phyloP scores from a whole-genome alignment of 805 yeast species.

The Pichia rugopelliculosa region DNA sequence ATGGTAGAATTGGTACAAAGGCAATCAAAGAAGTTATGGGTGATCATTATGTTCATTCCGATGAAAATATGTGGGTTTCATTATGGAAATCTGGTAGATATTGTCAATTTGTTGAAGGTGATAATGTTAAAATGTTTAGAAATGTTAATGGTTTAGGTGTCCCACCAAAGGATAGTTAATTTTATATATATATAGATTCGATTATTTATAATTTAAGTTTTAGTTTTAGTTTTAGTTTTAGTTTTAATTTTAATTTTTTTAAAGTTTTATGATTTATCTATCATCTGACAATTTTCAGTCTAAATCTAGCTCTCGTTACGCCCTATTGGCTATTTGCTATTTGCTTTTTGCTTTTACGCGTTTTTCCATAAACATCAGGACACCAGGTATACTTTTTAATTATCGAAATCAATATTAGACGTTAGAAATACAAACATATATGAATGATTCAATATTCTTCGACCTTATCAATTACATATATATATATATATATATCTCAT shows the following conservation, averaged over 20 bases:
- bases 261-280: too few species aligned
- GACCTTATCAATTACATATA: too few species aligned
- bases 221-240: not conserved
- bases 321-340: too few species aligned
- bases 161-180: constrained; percentile 12
- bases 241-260: not conserved
- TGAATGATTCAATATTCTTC: too few species aligned
- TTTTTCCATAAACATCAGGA: too few species aligned
- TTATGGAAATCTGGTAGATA: constrained; percentile 56
- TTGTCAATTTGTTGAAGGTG: constrained; percentile 72
- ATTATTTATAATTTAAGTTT: not conserved
- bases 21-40: constrained; percentile 85
- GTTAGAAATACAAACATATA: too few species aligned
- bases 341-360: too few species aligned
- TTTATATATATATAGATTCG: not conserved
- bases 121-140: constrained; percentile 63
- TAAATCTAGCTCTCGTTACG: too few species aligned
- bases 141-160: constrained; percentile 59
- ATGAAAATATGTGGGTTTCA: constrained; percentile 66
- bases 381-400: too few species aligned
- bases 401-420: too few species aligned
- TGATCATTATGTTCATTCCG: constrained; percentile 57
- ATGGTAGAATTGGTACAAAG: constrained; percentile 71
- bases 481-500: too few species aligned
- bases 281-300: too few species aligned